Evolutionary conservation across 2,329 filamentous ascomycete species (phyloP).

Genomic region (Fusarium bulbicola): DNA sequence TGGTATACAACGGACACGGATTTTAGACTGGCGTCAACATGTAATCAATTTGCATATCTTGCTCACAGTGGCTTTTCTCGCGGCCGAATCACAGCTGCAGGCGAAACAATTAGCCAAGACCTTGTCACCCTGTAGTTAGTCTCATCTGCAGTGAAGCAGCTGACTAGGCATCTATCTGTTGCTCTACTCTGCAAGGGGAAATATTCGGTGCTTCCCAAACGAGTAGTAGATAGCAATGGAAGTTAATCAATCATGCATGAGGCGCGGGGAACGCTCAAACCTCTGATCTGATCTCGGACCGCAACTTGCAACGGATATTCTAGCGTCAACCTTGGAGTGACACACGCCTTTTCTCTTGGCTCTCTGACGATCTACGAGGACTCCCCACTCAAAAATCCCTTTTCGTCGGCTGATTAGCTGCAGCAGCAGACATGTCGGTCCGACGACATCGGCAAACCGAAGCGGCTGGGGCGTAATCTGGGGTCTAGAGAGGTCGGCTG

Average conservation of each 20-base stretch:
- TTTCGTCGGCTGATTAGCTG: slow-evolving; percentile 16
- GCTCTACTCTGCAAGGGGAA: background rate
- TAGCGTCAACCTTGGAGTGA: slow-evolving; percentile 3
- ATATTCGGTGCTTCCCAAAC: background rate
- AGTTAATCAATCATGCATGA: background rate
- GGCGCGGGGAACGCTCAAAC: background rate
- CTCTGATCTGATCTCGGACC: slow-evolving; percentile 4
- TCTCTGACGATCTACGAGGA: background rate
- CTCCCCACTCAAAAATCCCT: slow-evolving; percentile 6
- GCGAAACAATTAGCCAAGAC: background rate
- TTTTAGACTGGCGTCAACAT: background rate
- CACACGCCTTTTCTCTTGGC: background rate
- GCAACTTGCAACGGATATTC: background rate
- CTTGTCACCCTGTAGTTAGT: background rate
- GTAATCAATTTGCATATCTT: background rate
- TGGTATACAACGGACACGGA: background rate
- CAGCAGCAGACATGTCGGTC: slow-evolving; percentile 11
- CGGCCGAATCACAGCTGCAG: background rate
- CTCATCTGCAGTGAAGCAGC: background rate
- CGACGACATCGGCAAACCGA: slow-evolving; percentile 16
- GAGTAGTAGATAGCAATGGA: background rate
- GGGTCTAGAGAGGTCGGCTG: slow-evolving; percentile 19
- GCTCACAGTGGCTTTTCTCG: background rate
- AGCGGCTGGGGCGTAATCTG: slow-evolving; percentile 10
- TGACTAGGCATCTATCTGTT: background rate